phyloP scores from a whole-genome alignment of 257 asterid genomes.

The Eucommia ulmoides region DNA sequence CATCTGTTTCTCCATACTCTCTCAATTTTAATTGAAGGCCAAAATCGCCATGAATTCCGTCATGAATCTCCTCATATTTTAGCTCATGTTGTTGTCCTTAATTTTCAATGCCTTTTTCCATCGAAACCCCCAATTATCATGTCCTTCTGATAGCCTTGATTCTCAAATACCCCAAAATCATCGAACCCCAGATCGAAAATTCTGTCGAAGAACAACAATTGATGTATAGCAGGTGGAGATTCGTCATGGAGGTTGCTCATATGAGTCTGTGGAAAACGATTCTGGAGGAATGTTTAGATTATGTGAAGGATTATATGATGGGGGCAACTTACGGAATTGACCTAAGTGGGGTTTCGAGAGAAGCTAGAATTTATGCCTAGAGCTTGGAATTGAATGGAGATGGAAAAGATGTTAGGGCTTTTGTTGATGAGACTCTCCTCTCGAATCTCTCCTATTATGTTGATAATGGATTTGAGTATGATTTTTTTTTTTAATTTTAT shows the following conservation, averaged over 20 bases:
- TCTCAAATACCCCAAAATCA: slow-evolving; percentile 18
- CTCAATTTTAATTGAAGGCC: background rate
- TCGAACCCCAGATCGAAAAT: slow-evolving; percentile 17
- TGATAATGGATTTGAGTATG: slow-evolving; percentile 63
- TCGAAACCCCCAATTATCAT: slow-evolving; percentile 13
- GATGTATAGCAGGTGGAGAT: slow-evolving; percentile 71
- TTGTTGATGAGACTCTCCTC: slow-evolving; percentile 84
- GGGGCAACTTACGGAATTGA: slow-evolving; percentile 40
- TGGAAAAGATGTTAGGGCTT: slow-evolving; percentile 56
- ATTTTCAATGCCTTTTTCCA: slow-evolving; percentile 13
- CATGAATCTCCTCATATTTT: slow-evolving; percentile 20
- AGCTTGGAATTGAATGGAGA: slow-evolving; percentile 33
- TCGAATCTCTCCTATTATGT: slow-evolving; percentile 77
- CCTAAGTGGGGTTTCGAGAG: slow-evolving; percentile 37
- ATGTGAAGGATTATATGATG: slow-evolving; percentile 48
- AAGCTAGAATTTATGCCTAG: slow-evolving; percentile 37
- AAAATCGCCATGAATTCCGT: slow-evolving; percentile 6
- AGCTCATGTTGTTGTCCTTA: slow-evolving; percentile 20
- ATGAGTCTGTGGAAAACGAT: slow-evolving; percentile 58
- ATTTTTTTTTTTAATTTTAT: too few relatives aligned
- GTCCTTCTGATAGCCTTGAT: slow-evolving; percentile 18
- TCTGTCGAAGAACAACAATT: slow-evolving; percentile 18
- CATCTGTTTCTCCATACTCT: too few relatives aligned
- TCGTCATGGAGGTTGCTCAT: slow-evolving; percentile 71
- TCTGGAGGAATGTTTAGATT: slow-evolving; percentile 52